phyloP scores from a whole-genome alignment of 768 basidiomycete genomes.

The Collybiopsis luxurians region DNA sequence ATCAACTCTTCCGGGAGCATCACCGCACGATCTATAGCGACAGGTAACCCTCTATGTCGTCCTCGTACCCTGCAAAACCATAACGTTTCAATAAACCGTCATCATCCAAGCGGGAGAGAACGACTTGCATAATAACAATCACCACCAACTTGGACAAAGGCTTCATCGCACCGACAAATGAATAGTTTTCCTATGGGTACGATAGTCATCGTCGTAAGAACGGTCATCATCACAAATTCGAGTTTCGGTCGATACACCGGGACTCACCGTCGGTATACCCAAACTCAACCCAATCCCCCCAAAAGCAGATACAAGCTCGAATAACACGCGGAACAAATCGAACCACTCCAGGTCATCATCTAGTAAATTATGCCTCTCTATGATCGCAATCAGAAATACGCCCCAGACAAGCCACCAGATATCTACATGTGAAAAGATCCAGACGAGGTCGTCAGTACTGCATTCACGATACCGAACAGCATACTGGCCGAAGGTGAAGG shows the following conservation, averaged over 20 bases:
- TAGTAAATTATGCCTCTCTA: slow-evolving; percentile 60
- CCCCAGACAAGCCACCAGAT: slow-evolving; percentile 82
- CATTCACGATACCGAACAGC: too few relatives aligned
- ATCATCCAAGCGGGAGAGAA: neutral
- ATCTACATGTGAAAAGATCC: slow-evolving; percentile 37
- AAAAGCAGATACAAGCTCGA: slow-evolving; percentile 67
- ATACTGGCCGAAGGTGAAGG: too few relatives aligned
- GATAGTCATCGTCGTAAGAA: too few relatives aligned
- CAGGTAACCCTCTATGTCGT: slow-evolving; percentile 66
- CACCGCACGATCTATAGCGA: slow-evolving; percentile 61
- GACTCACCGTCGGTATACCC: slow-evolving; percentile 50
- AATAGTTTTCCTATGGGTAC: slow-evolving; percentile 63
- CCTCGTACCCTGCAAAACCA: slow-evolving; percentile 61
- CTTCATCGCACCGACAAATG: slow-evolving; percentile 59
- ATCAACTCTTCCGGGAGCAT: slow-evolving; percentile 19
- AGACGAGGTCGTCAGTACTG: too few relatives aligned
- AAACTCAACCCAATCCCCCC: slow-evolving; percentile 70
- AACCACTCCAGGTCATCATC: slow-evolving; percentile 62
- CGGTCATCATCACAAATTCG: neutral
- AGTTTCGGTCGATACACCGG: too few relatives aligned
- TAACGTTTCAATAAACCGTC: neutral
- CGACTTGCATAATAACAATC: slow-evolving; percentile 61
- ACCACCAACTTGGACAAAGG: slow-evolving; percentile 72
- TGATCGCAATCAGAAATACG: slow-evolving; percentile 68
- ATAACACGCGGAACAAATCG: slow-evolving; percentile 52